Percentiles rank a stretch among this genome's conserved stretches.
Evolutionary conservation across 805 yeast species (phyloP).

Genomic region (Kluyveromyces nonfermentans): DNA sequence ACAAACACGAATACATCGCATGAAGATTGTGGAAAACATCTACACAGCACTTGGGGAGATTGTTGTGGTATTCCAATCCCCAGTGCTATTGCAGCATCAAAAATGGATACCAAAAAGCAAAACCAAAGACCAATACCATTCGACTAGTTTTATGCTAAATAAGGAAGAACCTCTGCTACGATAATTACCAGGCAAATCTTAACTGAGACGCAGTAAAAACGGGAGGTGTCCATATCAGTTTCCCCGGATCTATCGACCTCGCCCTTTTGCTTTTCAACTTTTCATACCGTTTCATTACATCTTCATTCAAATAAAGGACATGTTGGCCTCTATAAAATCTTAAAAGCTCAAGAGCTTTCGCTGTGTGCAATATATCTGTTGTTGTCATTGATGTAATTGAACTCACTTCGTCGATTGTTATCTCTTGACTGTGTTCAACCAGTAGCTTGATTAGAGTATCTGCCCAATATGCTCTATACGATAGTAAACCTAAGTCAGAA

Average conservation of each 20-base stretch:
- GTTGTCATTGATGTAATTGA: conserved; percentile 89
- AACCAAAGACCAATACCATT: conserved; percentile 47
- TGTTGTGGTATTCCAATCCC: conserved; percentile 97
- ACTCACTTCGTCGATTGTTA: conserved; percentile 86
- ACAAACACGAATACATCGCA: conserved; percentile 33
- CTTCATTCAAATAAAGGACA: conserved; percentile 77
- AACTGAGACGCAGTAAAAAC: conserved; percentile 89
- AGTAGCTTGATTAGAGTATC: conserved; percentile 72
- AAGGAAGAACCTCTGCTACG: background rate
- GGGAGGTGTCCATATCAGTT: conserved; percentile 89
- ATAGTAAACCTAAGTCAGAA: conserved; percentile 85
- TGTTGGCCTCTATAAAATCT: conserved; percentile 95
- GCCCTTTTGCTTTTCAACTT: conserved; percentile 59
- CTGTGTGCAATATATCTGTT: conserved; percentile 86
- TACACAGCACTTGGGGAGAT: conserved; percentile 77
- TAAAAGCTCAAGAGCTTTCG: conserved; percentile 82
- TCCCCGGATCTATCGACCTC: conserved; percentile 63
- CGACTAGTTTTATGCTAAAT: conserved; percentile 35
- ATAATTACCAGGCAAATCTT: conserved; percentile 79
- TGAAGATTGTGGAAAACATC: conserved; percentile 21
- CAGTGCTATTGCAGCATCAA: conserved; percentile 86
- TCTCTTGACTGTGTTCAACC: conserved; percentile 53
- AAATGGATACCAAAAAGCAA: conserved; percentile 33
- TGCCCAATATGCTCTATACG: conserved; percentile 95
- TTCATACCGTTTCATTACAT: conserved; percentile 67